Evolutionary conservation across 441 rosid species (phyloP).

Genomic region (Eutrema salsugineum): DNA sequence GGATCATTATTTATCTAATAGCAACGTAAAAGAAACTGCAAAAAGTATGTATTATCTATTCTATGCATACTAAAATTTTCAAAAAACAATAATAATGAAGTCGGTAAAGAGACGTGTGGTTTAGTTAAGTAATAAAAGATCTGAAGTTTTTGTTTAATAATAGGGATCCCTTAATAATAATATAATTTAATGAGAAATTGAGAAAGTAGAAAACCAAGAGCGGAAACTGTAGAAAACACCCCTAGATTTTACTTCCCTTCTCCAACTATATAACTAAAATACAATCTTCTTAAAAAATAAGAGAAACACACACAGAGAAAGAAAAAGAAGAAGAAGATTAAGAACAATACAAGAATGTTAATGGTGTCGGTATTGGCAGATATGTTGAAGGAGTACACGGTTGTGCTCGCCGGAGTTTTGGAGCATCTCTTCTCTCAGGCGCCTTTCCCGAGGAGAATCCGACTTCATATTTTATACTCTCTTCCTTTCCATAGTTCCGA

Average conservation of each 20-base stretch:
- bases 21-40: too few relatives aligned
- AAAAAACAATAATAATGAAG: too few relatives aligned
- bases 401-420: conserved; percentile 50
- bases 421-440: conserved; percentile 60
- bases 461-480: conserved; percentile 60
- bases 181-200: neutral
- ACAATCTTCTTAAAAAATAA: neutral
- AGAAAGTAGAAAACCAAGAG: conserved; percentile 14
- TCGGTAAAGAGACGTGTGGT: neutral
- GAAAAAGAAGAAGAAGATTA: neutral
- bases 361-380: conserved; percentile 59
- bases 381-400: conserved; percentile 77
- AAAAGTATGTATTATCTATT: too few relatives aligned
- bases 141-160: neutral
- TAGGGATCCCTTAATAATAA: too few relatives aligned
- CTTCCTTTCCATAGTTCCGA: conserved; percentile 50
- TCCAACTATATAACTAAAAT: neutral
- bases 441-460: conserved; percentile 72
- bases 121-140: neutral
- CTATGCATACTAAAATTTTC: too few relatives aligned
- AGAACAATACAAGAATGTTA: conserved; percentile 45
- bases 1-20: too few relatives aligned
- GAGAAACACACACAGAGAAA: neutral
- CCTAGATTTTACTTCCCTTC: conserved; percentile 10
- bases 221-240: conserved; percentile 14